phyloP scores from a whole-genome alignment of 192 early-diverging fungal genomes.

The Phycomyces nitens region DNA sequence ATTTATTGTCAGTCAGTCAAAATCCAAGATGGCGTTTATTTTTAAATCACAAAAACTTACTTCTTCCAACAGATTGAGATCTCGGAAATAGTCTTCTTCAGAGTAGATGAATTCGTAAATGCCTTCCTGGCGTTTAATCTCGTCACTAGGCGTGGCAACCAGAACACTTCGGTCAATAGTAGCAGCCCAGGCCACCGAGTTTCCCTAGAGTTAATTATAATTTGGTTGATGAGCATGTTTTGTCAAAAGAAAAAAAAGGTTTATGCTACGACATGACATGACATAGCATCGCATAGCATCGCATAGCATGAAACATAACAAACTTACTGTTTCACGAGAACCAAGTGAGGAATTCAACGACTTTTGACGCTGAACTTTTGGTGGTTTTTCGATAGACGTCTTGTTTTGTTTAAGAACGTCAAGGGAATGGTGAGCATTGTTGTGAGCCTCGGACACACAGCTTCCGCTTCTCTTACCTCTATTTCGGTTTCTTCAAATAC shows the following conservation, averaged over 20 bases:
- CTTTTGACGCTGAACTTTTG: conserved; percentile 4
- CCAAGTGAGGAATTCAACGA: conserved; percentile 31
- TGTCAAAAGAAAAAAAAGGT: too few relatives aligned
- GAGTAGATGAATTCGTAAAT: conserved; percentile 91
- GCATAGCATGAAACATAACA: neutral
- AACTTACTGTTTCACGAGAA: conserved; percentile 18
- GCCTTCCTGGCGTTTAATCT: conserved; percentile 88
- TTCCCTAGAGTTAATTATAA: conserved; percentile 1
- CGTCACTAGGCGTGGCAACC: conserved; percentile 61
- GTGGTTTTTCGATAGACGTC: neutral
- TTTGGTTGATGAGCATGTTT: too few relatives aligned
- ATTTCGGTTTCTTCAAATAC: neutral
- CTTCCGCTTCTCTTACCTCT: neutral
- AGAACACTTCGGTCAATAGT: conserved; percentile 71
- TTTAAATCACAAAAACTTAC: conserved; percentile 32
- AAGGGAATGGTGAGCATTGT: neutral
- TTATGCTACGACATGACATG: too few relatives aligned
- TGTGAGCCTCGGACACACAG: too few relatives aligned
- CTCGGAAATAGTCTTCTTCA: conserved; percentile 90
- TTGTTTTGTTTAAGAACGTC: neutral
- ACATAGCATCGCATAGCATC: too few relatives aligned
- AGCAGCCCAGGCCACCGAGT: conserved; percentile 62
- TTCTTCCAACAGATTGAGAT: conserved; percentile 80
- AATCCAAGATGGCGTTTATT: neutral
- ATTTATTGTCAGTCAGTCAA: neutral